phyloP scores from a whole-genome alignment of 2,329 filamentous ascomycete species.

The Colletotrichum spinosum region DNA sequence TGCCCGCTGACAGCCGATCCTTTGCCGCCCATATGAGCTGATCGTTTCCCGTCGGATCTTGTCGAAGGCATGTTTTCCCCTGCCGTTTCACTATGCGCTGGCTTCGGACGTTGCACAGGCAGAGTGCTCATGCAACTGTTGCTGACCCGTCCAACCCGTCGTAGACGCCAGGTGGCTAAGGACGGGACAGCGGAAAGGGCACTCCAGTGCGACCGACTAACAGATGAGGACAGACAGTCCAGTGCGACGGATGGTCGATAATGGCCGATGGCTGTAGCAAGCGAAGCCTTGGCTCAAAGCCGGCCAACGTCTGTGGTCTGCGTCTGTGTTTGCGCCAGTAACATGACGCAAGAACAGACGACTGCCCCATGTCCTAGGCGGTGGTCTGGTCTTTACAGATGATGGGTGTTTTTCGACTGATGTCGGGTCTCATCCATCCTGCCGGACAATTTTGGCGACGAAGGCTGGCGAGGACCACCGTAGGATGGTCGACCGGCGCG shows the following conservation, averaged over 20 bases:
- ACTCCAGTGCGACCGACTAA: no score
- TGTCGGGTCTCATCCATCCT: constrained; percentile 5
- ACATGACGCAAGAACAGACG: constrained; percentile 24
- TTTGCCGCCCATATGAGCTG: constrained; percentile 27
- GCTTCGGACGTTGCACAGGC: not conserved
- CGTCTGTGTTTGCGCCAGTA: constrained; percentile 14
- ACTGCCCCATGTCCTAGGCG: constrained; percentile 28
- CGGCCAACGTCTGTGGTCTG: constrained; percentile 34
- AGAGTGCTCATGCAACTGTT: not conserved
- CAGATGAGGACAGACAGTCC: no score
- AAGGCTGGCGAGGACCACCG: not conserved
- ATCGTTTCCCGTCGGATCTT: constrained; percentile 21
- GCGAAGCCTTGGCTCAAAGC: constrained; percentile 19
- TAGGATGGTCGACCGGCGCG: no score
- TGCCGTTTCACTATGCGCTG: constrained; percentile 26
- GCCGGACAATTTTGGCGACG: constrained; percentile 1
- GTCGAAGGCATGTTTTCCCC: constrained; percentile 10
- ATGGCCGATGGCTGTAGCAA: constrained; percentile 11
- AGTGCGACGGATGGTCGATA: not conserved
- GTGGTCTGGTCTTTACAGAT: constrained; percentile 1
- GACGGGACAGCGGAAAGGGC: no score
- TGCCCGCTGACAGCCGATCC: constrained; percentile 33
- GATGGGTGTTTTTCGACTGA: constrained; percentile 17
- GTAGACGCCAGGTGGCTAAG: no score
- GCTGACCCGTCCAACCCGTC: not conserved